Evolutionary conservation across 78 protist species (phyloP), one percentile per base, ranked within the genome.

Genomic region (Guillardia theta): DNA sequence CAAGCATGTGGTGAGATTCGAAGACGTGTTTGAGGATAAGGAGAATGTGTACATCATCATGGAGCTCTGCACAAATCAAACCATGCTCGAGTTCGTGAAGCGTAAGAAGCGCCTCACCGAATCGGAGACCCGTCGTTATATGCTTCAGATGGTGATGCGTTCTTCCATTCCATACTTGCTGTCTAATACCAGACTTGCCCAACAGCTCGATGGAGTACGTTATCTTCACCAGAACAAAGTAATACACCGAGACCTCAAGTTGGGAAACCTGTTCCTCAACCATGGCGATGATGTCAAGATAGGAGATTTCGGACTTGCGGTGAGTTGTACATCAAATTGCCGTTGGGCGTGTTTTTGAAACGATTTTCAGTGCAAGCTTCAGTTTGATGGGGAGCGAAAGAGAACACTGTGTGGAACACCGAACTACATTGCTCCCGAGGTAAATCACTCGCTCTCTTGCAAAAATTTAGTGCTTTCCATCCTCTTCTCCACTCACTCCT

Each of bases 241-340:
- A 54, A 95, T 98, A 48, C 99, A 97, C 95, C 95, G 99, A 0
- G 98, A 98, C 92, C 94, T 97, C 37, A 98, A 98, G 93, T 94
- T 98, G 37, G 98, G 98, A 41, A 98, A 98, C 95, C 95, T 99
- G 27, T 97, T 98, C 93, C 96, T 98, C 92, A 46, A 30, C 88
- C 19, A 0, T 30, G 50, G 97, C 53, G 95, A 97, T 97, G 48
- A 87, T 4, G 80, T 98, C 50, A 98, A 98, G 95, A 94, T 99
- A 53, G 99, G 99, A 37, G 99, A 99, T 94, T 99, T 99, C 88
- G 99, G 99, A 37, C 97, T 99, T 3, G 98, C 99, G n/a, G n/a
- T n/a, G n/a, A n/a, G n/a, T n/a, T n/a, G n/a, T n/a, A n/a, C n/a
- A n/a, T n/a, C n/a, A n/a, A n/a, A n/a, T n/a, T n/a, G n/a, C n/a